phyloP scores from a whole-genome alignment of 345 rosid species.

The Murraya paniculata region DNA sequence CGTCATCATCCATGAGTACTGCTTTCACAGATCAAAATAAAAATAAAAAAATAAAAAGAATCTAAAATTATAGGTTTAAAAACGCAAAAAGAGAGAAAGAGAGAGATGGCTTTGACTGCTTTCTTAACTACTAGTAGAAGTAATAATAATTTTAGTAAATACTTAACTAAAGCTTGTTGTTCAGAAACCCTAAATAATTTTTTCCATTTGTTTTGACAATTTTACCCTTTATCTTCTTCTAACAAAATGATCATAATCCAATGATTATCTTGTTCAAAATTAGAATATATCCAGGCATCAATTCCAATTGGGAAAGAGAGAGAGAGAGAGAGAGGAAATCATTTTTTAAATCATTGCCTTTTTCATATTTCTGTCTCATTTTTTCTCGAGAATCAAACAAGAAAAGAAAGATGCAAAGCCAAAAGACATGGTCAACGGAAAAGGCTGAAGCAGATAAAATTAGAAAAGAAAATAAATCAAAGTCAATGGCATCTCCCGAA shows the following conservation, averaged over 20 bases:
- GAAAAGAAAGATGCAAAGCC: neutral
- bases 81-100: neutral
- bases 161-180: neutral
- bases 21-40: neutral
- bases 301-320: neutral
- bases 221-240: neutral
- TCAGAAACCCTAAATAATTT: slow-evolving; percentile 5
- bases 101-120: neutral
- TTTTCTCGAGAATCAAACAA: neutral
- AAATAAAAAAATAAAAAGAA: too few species aligned
- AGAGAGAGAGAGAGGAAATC: neutral
- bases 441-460: neutral
- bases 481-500: slow-evolving; percentile 26
- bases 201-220: neutral
- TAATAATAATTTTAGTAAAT: neutral
- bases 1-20: neutral
- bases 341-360: neutral
- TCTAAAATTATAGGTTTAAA: neutral
- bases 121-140: neutral
- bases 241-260: neutral
- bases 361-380: neutral
- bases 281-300: neutral
- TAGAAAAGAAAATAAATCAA: neutral
- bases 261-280: neutral
- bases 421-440: slow-evolving; percentile 11